Conservation (phyloP, 2,329 filamentous ascomycete species). For the Cordyceps farinosa region DNA sequence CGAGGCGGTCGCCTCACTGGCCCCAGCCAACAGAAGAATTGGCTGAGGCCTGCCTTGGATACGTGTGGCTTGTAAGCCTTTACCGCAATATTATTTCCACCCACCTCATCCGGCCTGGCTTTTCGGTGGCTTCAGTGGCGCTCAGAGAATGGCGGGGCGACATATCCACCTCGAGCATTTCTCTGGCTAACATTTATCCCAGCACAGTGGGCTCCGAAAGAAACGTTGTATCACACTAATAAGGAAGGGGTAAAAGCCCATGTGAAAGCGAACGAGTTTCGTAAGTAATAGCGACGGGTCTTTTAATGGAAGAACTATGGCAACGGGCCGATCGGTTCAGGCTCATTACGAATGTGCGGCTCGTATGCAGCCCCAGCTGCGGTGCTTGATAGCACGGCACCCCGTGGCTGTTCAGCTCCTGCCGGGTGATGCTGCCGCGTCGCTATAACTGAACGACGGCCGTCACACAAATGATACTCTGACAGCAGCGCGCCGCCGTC, state of each 20-base stretch:
- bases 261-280: not conserved
- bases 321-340: not conserved
- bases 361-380: not conserved
- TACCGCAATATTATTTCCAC: not conserved
- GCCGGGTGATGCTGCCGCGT: not conserved
- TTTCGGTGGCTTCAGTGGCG: not conserved
- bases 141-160: not conserved
- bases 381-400: not conserved
- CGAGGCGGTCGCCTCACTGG: not conserved
- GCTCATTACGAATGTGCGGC: not conserved
- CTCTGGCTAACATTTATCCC: not conserved
- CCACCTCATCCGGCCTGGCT: not conserved
- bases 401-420: not conserved
- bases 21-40: not conserved
- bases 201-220: not conserved
- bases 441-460: not conserved
- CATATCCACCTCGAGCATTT: not conserved
- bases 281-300: not conserved
- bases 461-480: conserved; percentile 1
- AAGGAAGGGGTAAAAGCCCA: not conserved
- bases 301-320: not conserved
- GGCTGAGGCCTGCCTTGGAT: not conserved
- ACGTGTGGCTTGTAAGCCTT: not conserved
- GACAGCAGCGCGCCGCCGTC: not conserved
- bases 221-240: conserved; percentile 5